Evolutionary conservation across 2,329 filamentous ascomycete genomes (phyloP), one percentile per base, ranked within the genome.

Genomic region (Microsporum audouinii): DNA sequence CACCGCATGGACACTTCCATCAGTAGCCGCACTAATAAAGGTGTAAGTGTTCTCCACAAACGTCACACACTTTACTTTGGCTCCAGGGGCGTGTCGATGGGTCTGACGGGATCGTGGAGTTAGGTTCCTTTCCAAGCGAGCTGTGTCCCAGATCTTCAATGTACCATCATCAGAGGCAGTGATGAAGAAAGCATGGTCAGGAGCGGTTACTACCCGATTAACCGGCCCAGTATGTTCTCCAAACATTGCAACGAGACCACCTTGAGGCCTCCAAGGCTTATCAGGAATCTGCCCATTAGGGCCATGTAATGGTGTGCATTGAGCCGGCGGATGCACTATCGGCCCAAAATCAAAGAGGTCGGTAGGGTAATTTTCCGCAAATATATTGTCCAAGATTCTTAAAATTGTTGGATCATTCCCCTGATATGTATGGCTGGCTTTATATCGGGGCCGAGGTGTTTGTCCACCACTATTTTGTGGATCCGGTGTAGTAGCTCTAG

Each of bases 41-140:
- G 89, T 91, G 72, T 97, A 91, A 0, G 91, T 96, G 66, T 91
- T 88, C 70, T 97, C 91, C 43, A 99, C 84, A 70, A 99, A 97
- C 67, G 89, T 91, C 27, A 99, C 74, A 12, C 89, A 86, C 34
- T 89, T 85, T 1, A 97, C 88, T 62, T 84, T 87, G 0, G 86
- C 82, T 1, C 86, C 87, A 0, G 82, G 75, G 0, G 81, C 82
- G 67, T 96, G 89, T 61, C 81, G 86, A 74, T 96, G 88, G 0
- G 89, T 95, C 70, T 95, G 89, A 27, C 92, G 83, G 33, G 94
- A 91, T 49, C 91, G 84, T 68, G 95, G 88, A 0, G 89, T 88
- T 57, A 97, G 84, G 70, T 96, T 97, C 51, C 91, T 87, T 74
- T 99, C 94, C 5, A 99, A 80, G 29, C 94, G 83, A 31, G 85